These are phyloP conservation scores for Penicillium expansum DNA, from an alignment of 2,329 filamentous ascomycete genomes.

Conservation along the genomic window DNA sequence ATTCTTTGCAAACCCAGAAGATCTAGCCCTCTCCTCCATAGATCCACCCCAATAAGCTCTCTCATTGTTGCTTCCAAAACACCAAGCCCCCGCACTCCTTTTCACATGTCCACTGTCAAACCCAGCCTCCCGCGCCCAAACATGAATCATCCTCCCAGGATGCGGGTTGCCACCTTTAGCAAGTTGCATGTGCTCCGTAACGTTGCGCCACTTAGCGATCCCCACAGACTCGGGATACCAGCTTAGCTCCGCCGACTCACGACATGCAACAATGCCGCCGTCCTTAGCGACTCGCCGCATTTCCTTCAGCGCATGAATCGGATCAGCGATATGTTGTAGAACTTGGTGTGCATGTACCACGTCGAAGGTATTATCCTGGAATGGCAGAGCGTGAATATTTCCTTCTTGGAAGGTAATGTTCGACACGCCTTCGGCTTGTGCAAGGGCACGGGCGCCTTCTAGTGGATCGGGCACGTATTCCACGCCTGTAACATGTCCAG, in stretches of 20 bases:
- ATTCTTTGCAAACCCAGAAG: conserved; percentile 30
- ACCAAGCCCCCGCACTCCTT: conserved; percentile 37
- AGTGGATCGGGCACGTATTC: conserved; percentile 35
- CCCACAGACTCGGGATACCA: conserved; percentile 35
- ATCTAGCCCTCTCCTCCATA: conserved; percentile 31
- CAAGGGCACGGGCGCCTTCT: conserved; percentile 32
- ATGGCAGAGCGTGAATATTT: conserved; percentile 44
- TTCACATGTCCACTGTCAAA: conserved; percentile 26
- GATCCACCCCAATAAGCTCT: conserved; percentile 36
- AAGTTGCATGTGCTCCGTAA: conserved; percentile 21
- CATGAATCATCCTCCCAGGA: conserved; percentile 31
- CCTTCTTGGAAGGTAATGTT: conserved; percentile 39
- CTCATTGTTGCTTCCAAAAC: conserved; percentile 34
- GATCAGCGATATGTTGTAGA: conserved; percentile 55
- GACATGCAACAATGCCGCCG: conserved; percentile 52
- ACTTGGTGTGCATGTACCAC: conserved; percentile 61
- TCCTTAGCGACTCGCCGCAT: conserved; percentile 55
- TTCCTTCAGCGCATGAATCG: conserved; percentile 51
- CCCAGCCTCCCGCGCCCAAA: conserved; percentile 38
- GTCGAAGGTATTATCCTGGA: conserved; percentile 53
- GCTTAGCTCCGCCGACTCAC: conserved; percentile 40
- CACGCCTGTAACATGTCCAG: conserved; percentile 40
- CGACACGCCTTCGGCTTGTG: conserved; percentile 27
- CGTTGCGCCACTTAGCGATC: conserved; percentile 25
- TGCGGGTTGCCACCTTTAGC: conserved; percentile 31